A percentile compares a stretch with the other conserved stretches of the same genome.
These are phyloP conservation scores for Colletotrichum sp. DNA, from an alignment of 2,329 filamentous ascomycete species.

Conservation along the genomic window DNA sequence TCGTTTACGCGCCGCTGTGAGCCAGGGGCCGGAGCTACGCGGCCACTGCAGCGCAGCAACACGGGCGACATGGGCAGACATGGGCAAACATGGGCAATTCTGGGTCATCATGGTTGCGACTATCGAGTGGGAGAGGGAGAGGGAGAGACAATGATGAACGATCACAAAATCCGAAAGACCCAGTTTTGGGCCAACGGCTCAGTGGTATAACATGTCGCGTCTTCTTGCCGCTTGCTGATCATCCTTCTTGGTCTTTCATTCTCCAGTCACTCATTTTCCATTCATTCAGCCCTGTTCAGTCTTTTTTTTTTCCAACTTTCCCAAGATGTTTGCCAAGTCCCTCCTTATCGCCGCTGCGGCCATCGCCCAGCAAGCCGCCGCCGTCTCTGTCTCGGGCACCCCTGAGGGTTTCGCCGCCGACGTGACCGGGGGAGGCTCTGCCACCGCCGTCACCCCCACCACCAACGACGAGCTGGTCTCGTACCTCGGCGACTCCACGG, in stretches of 20 bases:
- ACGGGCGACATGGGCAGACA: neutral
- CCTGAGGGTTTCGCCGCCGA: conserved; percentile 50
- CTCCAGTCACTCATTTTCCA: conserved; percentile 7
- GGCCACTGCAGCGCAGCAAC: neutral
- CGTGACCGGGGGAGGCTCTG: conserved; percentile 64
- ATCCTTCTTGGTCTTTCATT: neutral
- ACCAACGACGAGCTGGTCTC: conserved; percentile 60
- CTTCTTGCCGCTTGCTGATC: neutral
- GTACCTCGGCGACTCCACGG: conserved; percentile 57
- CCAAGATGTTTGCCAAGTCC: conserved; percentile 16
- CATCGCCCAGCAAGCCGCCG: conserved; percentile 14
- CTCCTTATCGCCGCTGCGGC: conserved; percentile 14
- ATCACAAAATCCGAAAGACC: neutral
- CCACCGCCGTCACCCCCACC: conserved; percentile 55
- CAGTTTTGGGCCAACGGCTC: neutral
- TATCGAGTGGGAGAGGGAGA: neutral
- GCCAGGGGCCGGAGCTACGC: neutral
- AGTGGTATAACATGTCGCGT: neutral
- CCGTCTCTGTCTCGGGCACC: conserved; percentile 34
- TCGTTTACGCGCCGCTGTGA: conserved; percentile 4
- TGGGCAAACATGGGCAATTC: neutral
- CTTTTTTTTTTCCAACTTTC: neutral
- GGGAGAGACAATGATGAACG: neutral
- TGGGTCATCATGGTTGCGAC: neutral
- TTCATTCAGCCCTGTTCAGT: neutral